These are phyloP conservation scores for Earliella scabrosa DNA, from an alignment of 1,284 basidiomycete genomes.

Conservation along the genomic window DNA sequence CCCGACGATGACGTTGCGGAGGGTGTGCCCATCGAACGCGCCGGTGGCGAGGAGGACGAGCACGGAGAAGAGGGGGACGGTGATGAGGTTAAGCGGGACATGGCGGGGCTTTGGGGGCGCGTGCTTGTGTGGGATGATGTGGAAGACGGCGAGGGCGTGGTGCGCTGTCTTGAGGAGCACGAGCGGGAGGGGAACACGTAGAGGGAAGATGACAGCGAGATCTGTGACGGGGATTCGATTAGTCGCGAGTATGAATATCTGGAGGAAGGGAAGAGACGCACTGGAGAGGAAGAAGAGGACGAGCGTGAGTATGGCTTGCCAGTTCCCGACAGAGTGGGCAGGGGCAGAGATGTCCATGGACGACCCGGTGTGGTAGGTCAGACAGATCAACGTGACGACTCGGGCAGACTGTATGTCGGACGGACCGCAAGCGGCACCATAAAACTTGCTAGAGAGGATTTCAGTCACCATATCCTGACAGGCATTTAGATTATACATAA, in stretches of 20 bases:
- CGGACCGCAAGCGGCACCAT: too few relatives aligned
- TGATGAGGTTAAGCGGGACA: slow-evolving; percentile 68
- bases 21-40: slow-evolving; percentile 66
- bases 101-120: slow-evolving; percentile 23
- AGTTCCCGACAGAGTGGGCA: slow-evolving; percentile 17
- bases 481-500: too few relatives aligned
- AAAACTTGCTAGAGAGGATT: too few relatives aligned
- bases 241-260: background rate
- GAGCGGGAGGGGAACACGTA: slow-evolving; percentile 52
- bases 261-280: slow-evolving; percentile 22
- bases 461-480: too few relatives aligned
- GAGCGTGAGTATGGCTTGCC: slow-evolving; percentile 56
- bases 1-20: slow-evolving; percentile 77
- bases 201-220: slow-evolving; percentile 68
- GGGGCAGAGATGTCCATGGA: too few relatives aligned
- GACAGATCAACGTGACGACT: too few relatives aligned
- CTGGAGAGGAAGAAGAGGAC: slow-evolving; percentile 79
- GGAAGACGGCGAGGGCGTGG: too few relatives aligned
- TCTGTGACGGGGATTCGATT: slow-evolving; percentile 37
- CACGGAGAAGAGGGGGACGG: slow-evolving; percentile 82
- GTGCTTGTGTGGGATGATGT: too few relatives aligned
- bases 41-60: slow-evolving; percentile 78
- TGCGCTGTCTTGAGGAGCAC: too few relatives aligned
- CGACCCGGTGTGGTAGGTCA: too few relatives aligned
- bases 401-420: too few relatives aligned